A percentile compares a stretch with the other conserved stretches of the same genome.
phyloP scores from a whole-genome alignment of 1,284 basidiomycete genomes.

The Quambalaria eucalypti region DNA sequence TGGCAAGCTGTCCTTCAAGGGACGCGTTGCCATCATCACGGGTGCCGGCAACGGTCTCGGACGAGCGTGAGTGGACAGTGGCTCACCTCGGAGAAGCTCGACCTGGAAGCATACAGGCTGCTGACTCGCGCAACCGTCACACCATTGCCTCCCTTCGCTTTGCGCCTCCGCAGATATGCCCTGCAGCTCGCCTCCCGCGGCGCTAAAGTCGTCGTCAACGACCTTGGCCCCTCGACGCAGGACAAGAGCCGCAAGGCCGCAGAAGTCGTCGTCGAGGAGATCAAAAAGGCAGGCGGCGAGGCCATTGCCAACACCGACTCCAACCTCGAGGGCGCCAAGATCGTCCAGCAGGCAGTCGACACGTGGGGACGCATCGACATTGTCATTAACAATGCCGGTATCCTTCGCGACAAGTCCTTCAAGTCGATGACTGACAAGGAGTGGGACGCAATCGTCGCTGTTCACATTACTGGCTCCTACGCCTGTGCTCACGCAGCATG shows the following conservation, averaged over 20 bases:
- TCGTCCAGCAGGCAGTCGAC: conserved; percentile 78
- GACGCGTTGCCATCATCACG: conserved; percentile 85
- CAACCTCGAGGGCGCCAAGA: conserved; percentile 75
- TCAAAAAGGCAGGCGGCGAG: conserved; percentile 60
- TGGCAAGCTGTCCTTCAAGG: conserved; percentile 60
- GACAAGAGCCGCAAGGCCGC: conserved; percentile 84
- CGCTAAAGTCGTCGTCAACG: conserved; percentile 61
- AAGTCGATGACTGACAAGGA: conserved; percentile 49
- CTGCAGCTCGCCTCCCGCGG: conserved; percentile 80
- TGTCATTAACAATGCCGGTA: conserved; percentile 87
- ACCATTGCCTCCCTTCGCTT: background rate
- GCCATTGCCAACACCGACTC: conserved; percentile 68
- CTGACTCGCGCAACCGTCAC: background rate
- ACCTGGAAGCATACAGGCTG: background rate
- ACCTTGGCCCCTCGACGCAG: conserved; percentile 57
- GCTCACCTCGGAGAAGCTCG: background rate
- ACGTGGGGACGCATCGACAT: conserved; percentile 66
- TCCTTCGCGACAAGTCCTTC: conserved; percentile 60
- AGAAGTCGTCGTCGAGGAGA: conserved; percentile 85
- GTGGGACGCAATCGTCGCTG: conserved; percentile 58
- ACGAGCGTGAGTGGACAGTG: conserved; percentile 62
- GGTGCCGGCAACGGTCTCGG: conserved; percentile 93
- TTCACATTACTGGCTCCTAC: conserved; percentile 90
- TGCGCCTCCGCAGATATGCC: conserved; percentile 77
- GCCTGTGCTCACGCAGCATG: conserved; percentile 93